A percentile compares a stretch with the other conserved stretches of the same genome.
phyloP scores from a whole-genome alignment of 202 grass and related monocot genomes.

The Schoenoplectus tabernaemontani region DNA sequence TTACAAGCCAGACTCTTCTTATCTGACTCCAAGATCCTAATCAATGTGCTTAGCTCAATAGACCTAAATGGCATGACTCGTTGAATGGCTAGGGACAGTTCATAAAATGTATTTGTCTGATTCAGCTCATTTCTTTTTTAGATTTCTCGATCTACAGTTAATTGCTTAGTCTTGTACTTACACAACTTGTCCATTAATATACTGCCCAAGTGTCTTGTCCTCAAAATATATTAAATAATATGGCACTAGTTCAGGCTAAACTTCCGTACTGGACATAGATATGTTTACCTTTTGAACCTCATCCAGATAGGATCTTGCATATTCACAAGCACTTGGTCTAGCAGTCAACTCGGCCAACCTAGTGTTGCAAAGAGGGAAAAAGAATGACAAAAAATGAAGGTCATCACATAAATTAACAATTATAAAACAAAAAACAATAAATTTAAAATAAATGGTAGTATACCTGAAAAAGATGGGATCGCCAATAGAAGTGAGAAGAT shows the following conservation, averaged over 20 bases:
- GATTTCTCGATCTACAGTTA: background rate
- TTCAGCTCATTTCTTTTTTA: background rate
- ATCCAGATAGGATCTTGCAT: constrained; percentile 58
- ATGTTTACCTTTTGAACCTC: constrained; percentile 59
- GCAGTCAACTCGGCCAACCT: constrained; percentile 79
- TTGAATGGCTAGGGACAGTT: background rate
- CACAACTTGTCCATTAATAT: background rate
- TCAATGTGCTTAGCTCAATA: background rate
- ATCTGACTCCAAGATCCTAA: background rate
- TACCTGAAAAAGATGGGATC: constrained; percentile 96
- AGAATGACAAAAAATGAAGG: constrained; percentile 14
- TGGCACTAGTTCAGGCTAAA: background rate
- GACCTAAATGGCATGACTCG: background rate
- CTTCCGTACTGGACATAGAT: background rate
- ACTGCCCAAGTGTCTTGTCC: background rate
- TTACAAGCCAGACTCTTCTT: background rate
- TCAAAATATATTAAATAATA: background rate
- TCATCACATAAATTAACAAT: background rate
- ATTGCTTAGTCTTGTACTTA: background rate
- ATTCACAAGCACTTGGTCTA: constrained; percentile 61
- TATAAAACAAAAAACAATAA: constrained; percentile 7
- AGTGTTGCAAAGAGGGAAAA: constrained; percentile 9
- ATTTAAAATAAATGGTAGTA: constrained; percentile 4
- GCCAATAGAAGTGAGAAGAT: constrained; percentile 80
- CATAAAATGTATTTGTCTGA: background rate